Evolutionary conservation across 2,329 filamentous ascomycete genomes (phyloP).

Genomic region (Colletotrichum gloeosporioides): DNA sequence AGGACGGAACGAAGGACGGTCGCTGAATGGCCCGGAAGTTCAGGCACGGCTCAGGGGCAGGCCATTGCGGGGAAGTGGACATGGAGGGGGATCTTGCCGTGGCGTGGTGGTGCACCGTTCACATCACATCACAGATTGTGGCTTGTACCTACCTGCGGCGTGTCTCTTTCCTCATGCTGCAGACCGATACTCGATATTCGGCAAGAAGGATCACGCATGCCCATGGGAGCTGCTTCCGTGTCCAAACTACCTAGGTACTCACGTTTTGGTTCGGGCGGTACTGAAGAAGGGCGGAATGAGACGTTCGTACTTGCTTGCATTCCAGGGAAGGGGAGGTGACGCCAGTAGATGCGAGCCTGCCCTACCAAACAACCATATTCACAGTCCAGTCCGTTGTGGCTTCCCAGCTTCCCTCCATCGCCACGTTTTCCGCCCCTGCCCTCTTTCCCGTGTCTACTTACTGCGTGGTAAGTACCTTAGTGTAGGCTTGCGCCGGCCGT

Average conservation of each 20-base stretch:
- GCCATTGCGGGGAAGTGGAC: background rate
- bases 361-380: background rate
- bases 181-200: background rate
- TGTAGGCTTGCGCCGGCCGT: background rate
- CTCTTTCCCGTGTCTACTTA: background rate
- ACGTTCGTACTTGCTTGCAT: background rate
- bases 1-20: background rate
- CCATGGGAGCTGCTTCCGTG: background rate
- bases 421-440: background rate
- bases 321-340: background rate
- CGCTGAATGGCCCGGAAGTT: background rate
- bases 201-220: background rate
- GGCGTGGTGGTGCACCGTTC: background rate
- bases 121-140: background rate
- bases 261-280: background rate
- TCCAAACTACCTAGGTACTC: background rate
- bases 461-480: background rate
- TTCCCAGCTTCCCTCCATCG: background rate
- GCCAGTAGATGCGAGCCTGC: background rate
- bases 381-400: background rate
- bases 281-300: background rate
- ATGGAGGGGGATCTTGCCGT: background rate
- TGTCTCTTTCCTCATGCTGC: background rate
- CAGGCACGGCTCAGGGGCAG: slow-evolving; percentile 4
- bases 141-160: background rate